Evolutionary conservation across 2,329 filamentous ascomycete species (phyloP).

Genomic region (Phialocephala subalpina): DNA sequence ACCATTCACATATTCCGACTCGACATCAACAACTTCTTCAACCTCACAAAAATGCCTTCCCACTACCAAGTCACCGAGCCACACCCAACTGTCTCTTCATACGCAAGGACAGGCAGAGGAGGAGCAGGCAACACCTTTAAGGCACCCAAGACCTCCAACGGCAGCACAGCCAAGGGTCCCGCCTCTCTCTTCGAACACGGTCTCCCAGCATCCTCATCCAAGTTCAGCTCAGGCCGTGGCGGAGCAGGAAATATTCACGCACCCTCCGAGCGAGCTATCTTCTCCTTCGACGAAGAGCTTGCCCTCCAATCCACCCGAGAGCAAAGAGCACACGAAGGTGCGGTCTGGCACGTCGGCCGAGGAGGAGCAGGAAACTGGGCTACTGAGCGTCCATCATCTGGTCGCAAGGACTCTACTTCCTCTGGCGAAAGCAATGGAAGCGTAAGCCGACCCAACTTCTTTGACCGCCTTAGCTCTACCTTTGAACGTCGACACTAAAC

Average conservation of each 20-base stretch:
- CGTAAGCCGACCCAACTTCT: constrained; percentile 33
- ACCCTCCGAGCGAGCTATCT: constrained; percentile 38
- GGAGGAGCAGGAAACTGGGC: constrained; percentile 43
- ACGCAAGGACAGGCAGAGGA: constrained; percentile 42
- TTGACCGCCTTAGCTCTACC: constrained; percentile 36
- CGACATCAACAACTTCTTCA: constrained; percentile 1
- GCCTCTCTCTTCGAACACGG: constrained; percentile 40
- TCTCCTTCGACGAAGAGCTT: constrained; percentile 45
- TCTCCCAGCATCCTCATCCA: constrained; percentile 36
- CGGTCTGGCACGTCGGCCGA: constrained; percentile 40
- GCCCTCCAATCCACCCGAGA: constrained; percentile 41
- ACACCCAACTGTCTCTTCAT: constrained; percentile 40
- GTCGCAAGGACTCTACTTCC: constrained; percentile 38
- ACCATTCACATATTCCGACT: not conserved
- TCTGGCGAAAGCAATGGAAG: constrained; percentile 31
- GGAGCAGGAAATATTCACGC: constrained; percentile 45
- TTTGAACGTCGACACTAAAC: constrained; percentile 29
- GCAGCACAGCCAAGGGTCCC: constrained; percentile 37
- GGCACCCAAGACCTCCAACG: constrained; percentile 38
- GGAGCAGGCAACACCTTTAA: constrained; percentile 45
- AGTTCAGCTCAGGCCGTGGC: constrained; percentile 42
- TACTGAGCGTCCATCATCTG: constrained; percentile 18
- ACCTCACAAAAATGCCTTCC: constrained; percentile 26
- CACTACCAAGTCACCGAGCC: constrained; percentile 43
- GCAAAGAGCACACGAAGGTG: constrained; percentile 36